A percentile compares a stretch with the other conserved stretches of the same genome.
phyloP scores from a whole-genome alignment of 371 early-diverging fungal species.

The Mucor indicus region DNA sequence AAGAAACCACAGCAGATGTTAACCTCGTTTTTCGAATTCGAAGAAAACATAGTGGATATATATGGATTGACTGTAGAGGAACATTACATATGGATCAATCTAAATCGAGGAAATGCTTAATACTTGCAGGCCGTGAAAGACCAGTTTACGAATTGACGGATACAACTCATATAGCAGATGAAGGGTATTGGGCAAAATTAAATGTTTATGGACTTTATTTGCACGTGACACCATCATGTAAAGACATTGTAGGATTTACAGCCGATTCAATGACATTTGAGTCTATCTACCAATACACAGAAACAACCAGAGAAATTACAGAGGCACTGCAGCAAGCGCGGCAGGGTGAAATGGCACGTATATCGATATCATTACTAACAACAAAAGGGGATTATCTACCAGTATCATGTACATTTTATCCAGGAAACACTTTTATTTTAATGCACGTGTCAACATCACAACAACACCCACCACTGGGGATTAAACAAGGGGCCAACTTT shows the following conservation, averaged over 20 bases:
- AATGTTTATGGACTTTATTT: slow-evolving; percentile 54
- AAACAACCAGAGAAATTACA: slow-evolving; percentile 31
- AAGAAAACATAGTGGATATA: slow-evolving; percentile 46
- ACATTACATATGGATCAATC: slow-evolving; percentile 47
- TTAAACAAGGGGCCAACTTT: slow-evolving; percentile 21
- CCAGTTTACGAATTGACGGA: slow-evolving; percentile 24
- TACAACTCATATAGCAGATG: background rate
- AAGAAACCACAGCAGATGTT: slow-evolving; percentile 34
- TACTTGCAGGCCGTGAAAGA: slow-evolving; percentile 49
- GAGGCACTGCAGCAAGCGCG: slow-evolving; percentile 14
- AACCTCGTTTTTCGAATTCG: slow-evolving; percentile 51
- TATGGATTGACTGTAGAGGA: slow-evolving; percentile 58
- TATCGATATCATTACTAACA: slow-evolving; percentile 32
- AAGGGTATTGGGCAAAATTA: slow-evolving; percentile 59
- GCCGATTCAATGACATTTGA: slow-evolving; percentile 38
- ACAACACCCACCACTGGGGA: too few relatives aligned
- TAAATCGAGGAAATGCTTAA: slow-evolving; percentile 54
- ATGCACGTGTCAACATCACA: too few relatives aligned
- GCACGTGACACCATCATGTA: slow-evolving; percentile 29
- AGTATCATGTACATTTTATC: slow-evolving; percentile 36
- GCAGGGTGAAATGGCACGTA: too few relatives aligned
- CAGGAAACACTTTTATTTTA: slow-evolving; percentile 43
- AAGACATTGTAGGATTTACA: slow-evolving; percentile 31
- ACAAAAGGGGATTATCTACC: slow-evolving; percentile 36
- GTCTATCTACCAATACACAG: slow-evolving; percentile 49